phyloP scores from a whole-genome alignment of 2,329 filamentous ascomycete genomes.

The Cladorrhinum sp. region DNA sequence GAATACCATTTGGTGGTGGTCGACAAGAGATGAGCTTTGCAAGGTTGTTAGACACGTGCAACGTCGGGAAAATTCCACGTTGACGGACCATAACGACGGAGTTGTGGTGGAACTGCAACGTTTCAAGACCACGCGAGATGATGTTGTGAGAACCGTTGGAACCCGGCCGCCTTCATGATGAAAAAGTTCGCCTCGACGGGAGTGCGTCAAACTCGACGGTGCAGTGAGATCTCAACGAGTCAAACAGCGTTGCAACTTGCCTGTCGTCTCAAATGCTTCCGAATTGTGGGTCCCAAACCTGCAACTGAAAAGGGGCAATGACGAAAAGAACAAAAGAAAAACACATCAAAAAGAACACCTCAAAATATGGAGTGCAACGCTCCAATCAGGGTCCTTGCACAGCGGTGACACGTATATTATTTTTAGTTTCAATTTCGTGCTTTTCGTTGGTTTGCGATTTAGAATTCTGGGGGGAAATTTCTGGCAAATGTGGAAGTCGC shows the following conservation, averaged over 20 bases:
- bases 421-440: not conserved
- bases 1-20: too few species aligned
- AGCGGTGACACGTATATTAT: not conserved
- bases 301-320: conserved; percentile 4
- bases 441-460: not conserved
- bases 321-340: not conserved
- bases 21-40: too few species aligned
- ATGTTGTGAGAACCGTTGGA: not conserved
- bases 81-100: not conserved
- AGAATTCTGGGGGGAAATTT: not conserved
- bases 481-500: not conserved
- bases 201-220: not conserved
- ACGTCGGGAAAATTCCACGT: not conserved
- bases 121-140: conserved; percentile 4
- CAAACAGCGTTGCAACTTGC: not conserved
- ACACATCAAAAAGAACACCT: not conserved
- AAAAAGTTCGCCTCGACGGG: not conserved
- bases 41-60: too few species aligned
- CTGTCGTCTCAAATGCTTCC: not conserved
- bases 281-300: not conserved
- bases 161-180: not conserved
- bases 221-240: not conserved
- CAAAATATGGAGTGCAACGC: not conserved
- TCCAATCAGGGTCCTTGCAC: not conserved
- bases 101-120: not conserved